Percentiles rank a stretch among this genome's conserved stretches.
phyloP scores from a whole-genome alignment of 306 rosid genomes.

The Pachyrhizus erosus region DNA sequence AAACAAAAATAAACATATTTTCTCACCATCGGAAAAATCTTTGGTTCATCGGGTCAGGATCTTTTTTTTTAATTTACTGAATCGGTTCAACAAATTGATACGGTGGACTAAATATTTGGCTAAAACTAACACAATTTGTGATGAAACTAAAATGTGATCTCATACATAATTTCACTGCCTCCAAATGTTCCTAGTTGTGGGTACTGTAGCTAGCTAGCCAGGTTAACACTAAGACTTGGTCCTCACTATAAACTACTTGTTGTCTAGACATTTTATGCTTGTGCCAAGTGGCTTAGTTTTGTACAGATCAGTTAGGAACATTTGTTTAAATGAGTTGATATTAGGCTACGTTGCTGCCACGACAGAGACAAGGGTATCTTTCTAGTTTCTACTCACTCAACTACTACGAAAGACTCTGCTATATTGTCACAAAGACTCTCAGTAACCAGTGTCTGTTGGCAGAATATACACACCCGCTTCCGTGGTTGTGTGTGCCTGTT shows the following conservation, averaged over 20 bases:
- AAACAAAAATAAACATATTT: slow-evolving; percentile 37
- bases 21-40: slow-evolving; percentile 13
- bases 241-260: slow-evolving; percentile 39
- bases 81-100: slow-evolving; percentile 22
- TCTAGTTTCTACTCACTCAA: slow-evolving; percentile 58
- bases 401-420: slow-evolving; percentile 59
- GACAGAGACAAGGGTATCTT: slow-evolving; percentile 47
- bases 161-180: not conserved
- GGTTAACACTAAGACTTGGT: slow-evolving; percentile 36
- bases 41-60: not conserved
- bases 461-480: not conserved
- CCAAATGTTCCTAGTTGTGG: not conserved
- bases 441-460: not conserved
- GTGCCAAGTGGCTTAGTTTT: slow-evolving; percentile 37
- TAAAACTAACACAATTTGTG: not conserved
- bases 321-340: slow-evolving; percentile 15
- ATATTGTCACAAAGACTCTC: slow-evolving; percentile 27
- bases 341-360: slow-evolving; percentile 48
- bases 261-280: not conserved
- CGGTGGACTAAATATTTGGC: not conserved
- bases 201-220: not conserved
- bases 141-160: slow-evolving; percentile 16
- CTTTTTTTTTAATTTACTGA: not conserved
- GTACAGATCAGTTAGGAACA: not conserved
- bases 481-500: not conserved